These are phyloP conservation scores for Iberis pinnata DNA, from an alignment of 345 rosid genomes.

Conservation along the genomic window DNA sequence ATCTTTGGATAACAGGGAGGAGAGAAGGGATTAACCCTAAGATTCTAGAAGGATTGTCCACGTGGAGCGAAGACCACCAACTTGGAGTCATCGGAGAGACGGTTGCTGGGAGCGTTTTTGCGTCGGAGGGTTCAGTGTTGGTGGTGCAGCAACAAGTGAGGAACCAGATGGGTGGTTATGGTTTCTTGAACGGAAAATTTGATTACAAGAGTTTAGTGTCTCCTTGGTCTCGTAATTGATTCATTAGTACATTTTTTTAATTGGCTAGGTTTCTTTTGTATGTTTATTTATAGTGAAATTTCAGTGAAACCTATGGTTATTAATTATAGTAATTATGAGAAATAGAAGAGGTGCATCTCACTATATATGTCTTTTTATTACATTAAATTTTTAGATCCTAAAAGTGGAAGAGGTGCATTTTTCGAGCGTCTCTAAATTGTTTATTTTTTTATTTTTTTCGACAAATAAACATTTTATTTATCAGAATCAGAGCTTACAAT, in stretches of 20 bases:
- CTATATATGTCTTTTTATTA: no score
- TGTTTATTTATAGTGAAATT: no score
- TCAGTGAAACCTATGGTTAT: no score
- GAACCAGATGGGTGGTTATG: conserved; percentile 27
- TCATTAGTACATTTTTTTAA: no score
- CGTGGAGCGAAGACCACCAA: conserved; percentile 51
- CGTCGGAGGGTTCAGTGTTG: conserved; percentile 48
- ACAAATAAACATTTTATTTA: no score
- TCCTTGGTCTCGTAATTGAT: conserved; percentile 15
- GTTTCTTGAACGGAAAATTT: conserved; percentile 31
- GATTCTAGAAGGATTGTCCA: conserved; percentile 47
- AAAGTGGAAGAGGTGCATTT: no score
- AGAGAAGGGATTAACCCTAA: conserved; percentile 52
- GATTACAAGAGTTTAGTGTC: conserved; percentile 20
- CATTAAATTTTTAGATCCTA: no score
- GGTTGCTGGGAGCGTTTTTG: conserved; percentile 43
- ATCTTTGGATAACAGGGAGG: conserved; percentile 76
- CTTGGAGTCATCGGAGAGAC: conserved; percentile 62
- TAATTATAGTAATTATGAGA: no score
- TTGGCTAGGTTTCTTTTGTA: conserved; percentile 17
- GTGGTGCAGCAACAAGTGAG: conserved; percentile 66
- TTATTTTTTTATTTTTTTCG: no score
- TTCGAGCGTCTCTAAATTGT: no score
- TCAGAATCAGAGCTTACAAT: no score
- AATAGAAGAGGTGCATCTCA: no score